Evolutionary conservation across 2,329 filamentous ascomycete genomes (phyloP).

Genomic region (Apiospora sp.): DNA sequence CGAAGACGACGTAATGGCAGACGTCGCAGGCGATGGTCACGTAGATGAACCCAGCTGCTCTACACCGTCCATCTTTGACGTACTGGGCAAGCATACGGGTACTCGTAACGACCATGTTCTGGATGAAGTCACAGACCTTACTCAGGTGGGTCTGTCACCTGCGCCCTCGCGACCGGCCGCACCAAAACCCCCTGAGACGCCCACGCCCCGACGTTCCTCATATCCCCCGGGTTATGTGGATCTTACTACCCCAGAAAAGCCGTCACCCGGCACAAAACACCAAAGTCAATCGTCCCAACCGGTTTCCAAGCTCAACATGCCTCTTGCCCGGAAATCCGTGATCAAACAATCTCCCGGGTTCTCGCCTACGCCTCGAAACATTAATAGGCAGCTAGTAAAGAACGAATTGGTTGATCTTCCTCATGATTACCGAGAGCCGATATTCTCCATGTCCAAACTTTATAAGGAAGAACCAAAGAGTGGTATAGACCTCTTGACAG

Average conservation of each 20-base stretch:
- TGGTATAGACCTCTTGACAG: neutral
- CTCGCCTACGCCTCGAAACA: neutral
- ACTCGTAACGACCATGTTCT: neutral
- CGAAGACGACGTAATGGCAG: neutral
- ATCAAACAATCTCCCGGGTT: constrained; percentile 1
- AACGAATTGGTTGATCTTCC: neutral
- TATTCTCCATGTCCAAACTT: neutral
- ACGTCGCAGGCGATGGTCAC: neutral
- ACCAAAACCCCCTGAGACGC: neutral
- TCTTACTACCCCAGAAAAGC: neutral
- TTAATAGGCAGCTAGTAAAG: neutral
- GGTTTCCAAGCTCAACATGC: neutral
- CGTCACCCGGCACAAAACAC: neutral
- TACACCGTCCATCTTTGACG: constrained; percentile 7
- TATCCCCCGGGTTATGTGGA: constrained; percentile 4
- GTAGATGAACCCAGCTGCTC: neutral
- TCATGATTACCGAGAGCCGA: neutral
- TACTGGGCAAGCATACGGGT: neutral
- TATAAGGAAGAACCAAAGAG: neutral
- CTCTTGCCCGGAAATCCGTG: neutral
- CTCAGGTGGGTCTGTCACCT: neutral
- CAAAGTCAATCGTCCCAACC: constrained; percentile 1
- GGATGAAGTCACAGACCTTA: constrained; percentile 21
- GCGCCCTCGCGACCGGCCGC: neutral
- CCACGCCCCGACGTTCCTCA: neutral